These are phyloP conservation scores for Chlorella ohadii DNA, from an alignment of 139 green algal genomes.

Conservation along the genomic window DNA sequence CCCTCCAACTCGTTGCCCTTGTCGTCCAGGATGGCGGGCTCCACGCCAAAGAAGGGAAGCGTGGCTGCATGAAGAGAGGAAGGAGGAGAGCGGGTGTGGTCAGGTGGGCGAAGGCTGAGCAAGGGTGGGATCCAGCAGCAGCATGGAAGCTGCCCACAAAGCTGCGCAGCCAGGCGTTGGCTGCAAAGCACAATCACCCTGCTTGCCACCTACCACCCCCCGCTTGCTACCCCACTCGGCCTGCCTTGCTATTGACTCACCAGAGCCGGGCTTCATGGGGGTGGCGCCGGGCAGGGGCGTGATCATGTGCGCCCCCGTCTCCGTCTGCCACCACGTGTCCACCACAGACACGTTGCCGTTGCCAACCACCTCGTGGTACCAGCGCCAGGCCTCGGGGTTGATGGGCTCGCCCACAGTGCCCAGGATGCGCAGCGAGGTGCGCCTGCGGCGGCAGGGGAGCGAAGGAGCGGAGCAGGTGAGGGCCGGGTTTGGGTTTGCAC, in stretches of 20 bases:
- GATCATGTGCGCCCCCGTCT: constrained; percentile 95
- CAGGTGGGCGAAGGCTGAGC: neutral
- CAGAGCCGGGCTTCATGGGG: constrained; percentile 82
- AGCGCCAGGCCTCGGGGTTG: constrained; percentile 97
- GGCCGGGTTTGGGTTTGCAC: too few species aligned
- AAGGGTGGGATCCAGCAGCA: too few species aligned
- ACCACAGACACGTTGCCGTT: constrained; percentile 83
- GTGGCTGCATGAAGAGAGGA: constrained; percentile 45
- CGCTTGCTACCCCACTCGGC: too few species aligned
- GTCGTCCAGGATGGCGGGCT: constrained; percentile 91
- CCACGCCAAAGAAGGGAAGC: constrained; percentile 97
- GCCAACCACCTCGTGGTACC: constrained; percentile 88
- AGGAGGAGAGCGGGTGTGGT: constrained; percentile 9
- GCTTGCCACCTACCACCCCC: too few species aligned
- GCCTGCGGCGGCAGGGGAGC: constrained; percentile 6
- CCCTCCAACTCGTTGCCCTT: constrained; percentile 74
- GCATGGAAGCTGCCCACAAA: too few species aligned
- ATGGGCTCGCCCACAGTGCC: constrained; percentile 98
- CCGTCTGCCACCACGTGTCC: constrained; percentile 99
- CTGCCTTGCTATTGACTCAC: neutral
- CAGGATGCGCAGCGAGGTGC: constrained; percentile 80
- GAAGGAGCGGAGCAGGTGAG: neutral
- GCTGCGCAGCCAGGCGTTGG: too few species aligned
- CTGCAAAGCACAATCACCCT: too few species aligned
- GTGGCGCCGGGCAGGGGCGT: constrained; percentile 84